Evolutionary conservation across 176 grass and related monocot species (phyloP).

Genomic region (Triticum timopheevii): DNA sequence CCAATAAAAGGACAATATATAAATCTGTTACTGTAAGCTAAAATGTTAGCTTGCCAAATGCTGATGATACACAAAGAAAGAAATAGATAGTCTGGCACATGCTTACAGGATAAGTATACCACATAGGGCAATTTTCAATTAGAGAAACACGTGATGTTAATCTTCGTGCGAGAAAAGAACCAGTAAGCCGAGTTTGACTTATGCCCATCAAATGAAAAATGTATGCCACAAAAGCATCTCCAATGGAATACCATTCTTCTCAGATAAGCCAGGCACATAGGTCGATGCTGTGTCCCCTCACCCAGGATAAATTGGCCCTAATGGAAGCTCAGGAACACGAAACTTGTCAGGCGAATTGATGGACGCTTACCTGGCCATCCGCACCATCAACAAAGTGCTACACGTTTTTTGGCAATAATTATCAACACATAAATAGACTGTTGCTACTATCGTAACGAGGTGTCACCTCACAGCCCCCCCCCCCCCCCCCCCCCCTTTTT

Average conservation of each 20-base stretch:
- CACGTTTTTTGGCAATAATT: not conserved
- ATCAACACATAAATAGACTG: not conserved
- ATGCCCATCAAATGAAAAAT: slow-evolving; percentile 44
- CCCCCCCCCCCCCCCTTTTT: not conserved
- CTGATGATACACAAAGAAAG: slow-evolving; percentile 5
- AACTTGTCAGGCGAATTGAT: not conserved
- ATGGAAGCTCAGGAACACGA: not conserved
- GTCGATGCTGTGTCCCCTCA: not conserved
- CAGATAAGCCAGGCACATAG: slow-evolving; percentile 11
- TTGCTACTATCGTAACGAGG: not conserved
- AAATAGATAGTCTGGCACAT: not conserved
- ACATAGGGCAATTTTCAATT: not conserved
- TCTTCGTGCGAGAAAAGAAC: not conserved
- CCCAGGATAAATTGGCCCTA: not conserved
- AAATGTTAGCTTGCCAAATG: slow-evolving; percentile 1
- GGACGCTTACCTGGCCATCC: not conserved
- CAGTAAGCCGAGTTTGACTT: slow-evolving; percentile 39
- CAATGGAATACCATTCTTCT: slow-evolving; percentile 39
- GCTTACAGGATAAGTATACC: not conserved
- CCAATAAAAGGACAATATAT: not conserved
- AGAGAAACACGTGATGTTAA: not conserved
- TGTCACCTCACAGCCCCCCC: not conserved
- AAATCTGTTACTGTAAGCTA: not conserved
- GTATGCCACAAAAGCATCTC: slow-evolving; percentile 48
- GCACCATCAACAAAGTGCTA: not conserved